phyloP scores from a whole-genome alignment of 345 rosid genomes.

The Kernera saxatilis region DNA sequence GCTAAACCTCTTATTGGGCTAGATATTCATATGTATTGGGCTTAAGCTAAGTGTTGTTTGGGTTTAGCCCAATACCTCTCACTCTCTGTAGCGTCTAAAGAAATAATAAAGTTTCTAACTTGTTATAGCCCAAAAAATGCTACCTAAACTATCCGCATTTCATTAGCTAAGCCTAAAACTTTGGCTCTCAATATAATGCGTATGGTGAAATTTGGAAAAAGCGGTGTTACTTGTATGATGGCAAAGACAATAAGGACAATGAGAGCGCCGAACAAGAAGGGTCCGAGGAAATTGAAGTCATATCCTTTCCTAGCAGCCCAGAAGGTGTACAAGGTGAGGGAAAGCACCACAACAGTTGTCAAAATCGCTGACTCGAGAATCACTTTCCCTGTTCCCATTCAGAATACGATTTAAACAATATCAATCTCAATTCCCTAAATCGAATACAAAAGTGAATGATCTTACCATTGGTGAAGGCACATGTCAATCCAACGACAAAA shows the following conservation, averaged over 20 bases:
- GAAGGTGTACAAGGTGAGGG: conserved; percentile 73
- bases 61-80: too few relatives aligned
- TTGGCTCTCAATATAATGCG: neutral
- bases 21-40: too few relatives aligned
- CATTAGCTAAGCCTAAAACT: neutral
- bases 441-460: neutral
- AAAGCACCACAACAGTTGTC: conserved; percentile 57
- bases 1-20: too few relatives aligned
- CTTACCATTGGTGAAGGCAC: conserved; percentile 68
- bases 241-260: conserved; percentile 16
- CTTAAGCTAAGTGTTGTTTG: too few relatives aligned
- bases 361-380: conserved; percentile 71
- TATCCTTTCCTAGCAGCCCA: conserved; percentile 81
- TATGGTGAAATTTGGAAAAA: neutral
- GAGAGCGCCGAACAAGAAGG: conserved; percentile 65
- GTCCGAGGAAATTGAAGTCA: conserved; percentile 77
- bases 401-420: neutral
- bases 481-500: conserved; percentile 66
- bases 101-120: neutral
- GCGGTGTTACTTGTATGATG: conserved; percentile 7
- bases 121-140: neutral
- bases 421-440: too few relatives aligned
- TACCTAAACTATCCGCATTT: neutral
- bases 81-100: neutral
- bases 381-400: conserved; percentile 55